A percentile compares a stretch with the other conserved stretches of the same genome.
These are phyloP conservation scores for Fragaria nilgerrensis DNA, from an alignment of 306 rosid genomes.

Conservation along the genomic window DNA sequence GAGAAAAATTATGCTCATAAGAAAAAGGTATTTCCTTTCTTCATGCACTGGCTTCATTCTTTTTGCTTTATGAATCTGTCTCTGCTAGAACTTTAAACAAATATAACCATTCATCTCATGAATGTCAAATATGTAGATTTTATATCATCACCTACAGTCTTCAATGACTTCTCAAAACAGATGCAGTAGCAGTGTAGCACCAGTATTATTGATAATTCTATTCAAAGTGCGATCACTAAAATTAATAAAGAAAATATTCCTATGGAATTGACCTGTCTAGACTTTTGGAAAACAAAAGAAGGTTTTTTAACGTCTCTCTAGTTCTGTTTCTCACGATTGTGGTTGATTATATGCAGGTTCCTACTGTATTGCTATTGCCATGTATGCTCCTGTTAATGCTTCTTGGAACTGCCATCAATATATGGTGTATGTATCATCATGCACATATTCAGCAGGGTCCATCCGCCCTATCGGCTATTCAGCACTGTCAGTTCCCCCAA, in stretches of 20 bases:
- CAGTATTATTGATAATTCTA: background rate
- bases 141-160: background rate
- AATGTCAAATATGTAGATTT: background rate
- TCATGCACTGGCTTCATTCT: background rate
- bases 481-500: background rate
- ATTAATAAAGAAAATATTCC: background rate
- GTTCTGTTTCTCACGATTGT: slow-evolving; percentile 17
- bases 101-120: background rate
- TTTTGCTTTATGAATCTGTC: background rate
- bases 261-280: background rate
- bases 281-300: background rate
- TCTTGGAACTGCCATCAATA: slow-evolving; percentile 38
- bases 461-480: background rate
- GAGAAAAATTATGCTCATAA: slow-evolving; percentile 63
- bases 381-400: slow-evolving; percentile 40
- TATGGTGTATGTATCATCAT: slow-evolving; percentile 22
- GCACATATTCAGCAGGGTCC: slow-evolving; percentile 10
- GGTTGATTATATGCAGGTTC: slow-evolving; percentile 44
- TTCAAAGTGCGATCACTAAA: background rate
- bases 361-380: slow-evolving; percentile 19
- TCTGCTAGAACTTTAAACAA: background rate
- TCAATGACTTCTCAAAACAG: background rate
- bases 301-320: background rate
- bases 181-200: no score
- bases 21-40: slow-evolving; percentile 45